Base-by-base conservation (phyloP, 306 rosid genomes). In the Inga laurina region DNA sequence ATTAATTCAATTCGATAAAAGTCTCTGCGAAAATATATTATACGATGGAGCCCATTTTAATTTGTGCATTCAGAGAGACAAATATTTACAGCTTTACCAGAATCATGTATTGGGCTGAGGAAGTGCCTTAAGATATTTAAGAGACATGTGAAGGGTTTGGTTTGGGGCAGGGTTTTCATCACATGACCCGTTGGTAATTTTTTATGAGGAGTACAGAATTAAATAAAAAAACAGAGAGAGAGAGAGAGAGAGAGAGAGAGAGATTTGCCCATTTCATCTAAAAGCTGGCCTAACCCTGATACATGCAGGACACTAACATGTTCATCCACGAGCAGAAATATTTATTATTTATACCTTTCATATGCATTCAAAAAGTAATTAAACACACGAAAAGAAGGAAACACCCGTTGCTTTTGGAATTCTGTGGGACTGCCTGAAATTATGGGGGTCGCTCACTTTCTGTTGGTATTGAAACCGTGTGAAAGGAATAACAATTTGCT, bases 371-470 rank as follows among this genome's bases (percentile, higher is more conserved):
- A 5, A 66, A 4, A 4, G 4, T 16, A 5, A 14, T 51, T 34
- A 34, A 66, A 34, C 7, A 46, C 0, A 72, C 7, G 19, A 32
- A 52, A 54, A 48, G 3, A 14, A 30, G 48, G 8, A 8, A 68
- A 79, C 69, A 9, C 45, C 46, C 16, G 18, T 12, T 22, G 10
- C 44, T 43, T 61, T 13, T 52, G 52, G 16, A 70, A 27, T 76
- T 75, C 44, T 37, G 56, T 80, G 81, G 75, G 76, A 71, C 48
- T 72, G 43, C 64, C 84, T 39, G 24, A 61, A 85, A 66, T 76
- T 51, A 68, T 39, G 78, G 70, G 78, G 64, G 35, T 39, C 24
- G 57, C 80, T 15, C n/a, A 13, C 10, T 22, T 62, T 8, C 74
- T 56, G 77, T 44, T 51, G 80, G 76, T 51, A 3, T 74, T 68